Conservation (phyloP, 23 red algal species). For the Chondrus crispus region DNA sequence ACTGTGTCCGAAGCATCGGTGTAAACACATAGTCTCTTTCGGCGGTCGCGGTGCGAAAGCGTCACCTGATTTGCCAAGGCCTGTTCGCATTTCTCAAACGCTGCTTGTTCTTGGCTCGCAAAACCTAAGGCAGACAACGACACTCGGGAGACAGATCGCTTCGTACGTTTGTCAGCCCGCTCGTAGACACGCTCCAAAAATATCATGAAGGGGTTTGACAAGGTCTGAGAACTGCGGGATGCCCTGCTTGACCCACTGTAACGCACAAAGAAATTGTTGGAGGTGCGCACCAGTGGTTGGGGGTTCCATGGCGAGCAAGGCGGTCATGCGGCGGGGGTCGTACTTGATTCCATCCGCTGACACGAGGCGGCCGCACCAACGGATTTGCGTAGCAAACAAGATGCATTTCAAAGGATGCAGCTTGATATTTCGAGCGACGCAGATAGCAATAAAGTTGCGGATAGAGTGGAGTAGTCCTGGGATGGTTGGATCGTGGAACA, state of each 20-base stretch:
- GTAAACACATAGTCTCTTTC: slow-evolving; percentile 30
- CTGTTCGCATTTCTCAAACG: slow-evolving; percentile 28
- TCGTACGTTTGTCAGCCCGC: slow-evolving; percentile 38
- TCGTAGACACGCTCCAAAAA: slow-evolving; percentile 44
- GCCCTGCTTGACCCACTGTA: slow-evolving; percentile 49
- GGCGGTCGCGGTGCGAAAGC: slow-evolving; percentile 10
- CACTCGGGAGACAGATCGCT: slow-evolving; percentile 1
- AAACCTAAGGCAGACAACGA: not conserved
- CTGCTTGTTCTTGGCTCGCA: not conserved
- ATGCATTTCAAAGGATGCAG: slow-evolving; percentile 34
- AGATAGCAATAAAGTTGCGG: not conserved
- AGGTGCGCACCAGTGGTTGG: slow-evolving; percentile 25
- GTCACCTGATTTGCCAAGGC: slow-evolving; percentile 16
- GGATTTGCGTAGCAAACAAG: slow-evolving; percentile 5
- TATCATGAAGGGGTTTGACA: slow-evolving; percentile 10
- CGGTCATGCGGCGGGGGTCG: not conserved
- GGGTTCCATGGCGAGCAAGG: slow-evolving; percentile 17
- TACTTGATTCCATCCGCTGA: slow-evolving; percentile 2
- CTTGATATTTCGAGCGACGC: slow-evolving; percentile 8
- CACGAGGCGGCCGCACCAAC: slow-evolving; percentile 25
- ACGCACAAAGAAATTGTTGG: slow-evolving; percentile 39
- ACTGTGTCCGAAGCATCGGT: slow-evolving; percentile 33
- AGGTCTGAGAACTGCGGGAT: slow-evolving; percentile 41
- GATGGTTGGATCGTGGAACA: not conserved
- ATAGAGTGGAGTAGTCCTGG: not conserved